A percentile compares a stretch with the other conserved stretches of the same genome.
Conservation (phyloP, 2,329 filamentous ascomycete species). For the Penicillium paneum region DNA sequence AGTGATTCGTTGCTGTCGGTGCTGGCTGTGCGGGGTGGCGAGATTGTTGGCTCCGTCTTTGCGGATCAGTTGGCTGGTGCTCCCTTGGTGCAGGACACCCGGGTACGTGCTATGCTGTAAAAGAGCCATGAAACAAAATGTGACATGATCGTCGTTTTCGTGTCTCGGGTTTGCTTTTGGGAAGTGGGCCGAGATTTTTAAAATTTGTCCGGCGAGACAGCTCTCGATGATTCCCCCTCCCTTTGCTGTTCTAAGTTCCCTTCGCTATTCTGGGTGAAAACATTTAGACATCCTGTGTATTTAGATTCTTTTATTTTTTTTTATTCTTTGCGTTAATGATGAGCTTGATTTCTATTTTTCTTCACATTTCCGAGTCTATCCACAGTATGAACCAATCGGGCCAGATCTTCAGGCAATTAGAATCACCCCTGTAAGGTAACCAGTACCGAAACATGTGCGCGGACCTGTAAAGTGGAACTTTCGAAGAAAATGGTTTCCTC, state of each 20-base stretch:
- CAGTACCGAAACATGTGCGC: background rate
- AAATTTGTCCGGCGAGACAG: background rate
- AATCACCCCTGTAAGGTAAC: background rate
- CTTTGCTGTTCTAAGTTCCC: background rate
- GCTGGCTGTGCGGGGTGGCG: conserved; percentile 69
- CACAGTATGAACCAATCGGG: background rate
- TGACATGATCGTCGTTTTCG: background rate
- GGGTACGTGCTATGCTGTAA: conserved; percentile 35
- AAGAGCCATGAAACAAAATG: background rate
- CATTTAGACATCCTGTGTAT: conserved; percentile 8
- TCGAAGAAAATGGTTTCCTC: background rate
- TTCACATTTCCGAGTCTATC: background rate
- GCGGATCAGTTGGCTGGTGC: conserved; percentile 38
- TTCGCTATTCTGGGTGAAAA: conserved; percentile 4
- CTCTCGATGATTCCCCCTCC: conserved; percentile 6
- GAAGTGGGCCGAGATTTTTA: background rate
- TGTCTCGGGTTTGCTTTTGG: background rate
- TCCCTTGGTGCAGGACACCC: conserved; percentile 32
- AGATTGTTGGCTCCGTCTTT: conserved; percentile 76
- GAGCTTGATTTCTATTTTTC: background rate
- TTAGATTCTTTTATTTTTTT: background rate
- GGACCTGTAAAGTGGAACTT: background rate
- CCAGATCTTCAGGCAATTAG: background rate
- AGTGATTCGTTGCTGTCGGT: conserved; percentile 81
- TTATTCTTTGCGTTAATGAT: background rate